Conservation (phyloP, 78 protist genomes). For the Bodo saltans region DNA sequence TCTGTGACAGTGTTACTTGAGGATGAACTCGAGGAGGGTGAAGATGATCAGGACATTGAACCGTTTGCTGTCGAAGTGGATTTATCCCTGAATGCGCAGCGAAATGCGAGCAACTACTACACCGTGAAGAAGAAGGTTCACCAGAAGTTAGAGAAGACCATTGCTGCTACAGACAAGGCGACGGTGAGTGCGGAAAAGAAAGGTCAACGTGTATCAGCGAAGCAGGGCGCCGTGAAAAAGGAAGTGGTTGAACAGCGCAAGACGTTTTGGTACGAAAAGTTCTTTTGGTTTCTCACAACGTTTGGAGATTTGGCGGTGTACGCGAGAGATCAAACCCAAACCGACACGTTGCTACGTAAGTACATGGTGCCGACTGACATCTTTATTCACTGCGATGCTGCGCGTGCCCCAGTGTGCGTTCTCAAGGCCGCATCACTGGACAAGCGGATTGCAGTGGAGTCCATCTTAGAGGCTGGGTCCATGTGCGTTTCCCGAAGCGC, state of each 20-base stretch:
- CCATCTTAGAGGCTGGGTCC: slow-evolving; percentile 61
- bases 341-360: slow-evolving; percentile 74
- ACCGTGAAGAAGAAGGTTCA: slow-evolving; percentile 54
- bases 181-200: slow-evolving; percentile 56
- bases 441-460: slow-evolving; percentile 35
- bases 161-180: slow-evolving; percentile 56
- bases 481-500: slow-evolving; percentile 44
- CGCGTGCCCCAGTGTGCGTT: slow-evolving; percentile 82
- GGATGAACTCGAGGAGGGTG: slow-evolving; percentile 34
- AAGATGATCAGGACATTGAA: slow-evolving; percentile 27
- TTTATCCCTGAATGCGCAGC: slow-evolving; percentile 67
- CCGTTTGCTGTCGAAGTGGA: slow-evolving; percentile 68
- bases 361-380: slow-evolving; percentile 66
- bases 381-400: slow-evolving; percentile 90
- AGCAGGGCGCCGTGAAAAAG: slow-evolving; percentile 12
- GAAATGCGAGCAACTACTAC: slow-evolving; percentile 75
- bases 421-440: slow-evolving; percentile 56
- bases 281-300: slow-evolving; percentile 88
- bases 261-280: slow-evolving; percentile 94
- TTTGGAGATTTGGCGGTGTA: slow-evolving; percentile 80
- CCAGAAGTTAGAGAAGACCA: slow-evolving; percentile 68
- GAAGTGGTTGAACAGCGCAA: slow-evolving; percentile 61
- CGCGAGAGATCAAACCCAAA: slow-evolving; percentile 92
- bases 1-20: background rate
- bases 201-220: slow-evolving; percentile 24